Evolutionary conservation across 192 early-diverging fungal species (phyloP).

Genomic region (Rhizophagus prolifer): DNA sequence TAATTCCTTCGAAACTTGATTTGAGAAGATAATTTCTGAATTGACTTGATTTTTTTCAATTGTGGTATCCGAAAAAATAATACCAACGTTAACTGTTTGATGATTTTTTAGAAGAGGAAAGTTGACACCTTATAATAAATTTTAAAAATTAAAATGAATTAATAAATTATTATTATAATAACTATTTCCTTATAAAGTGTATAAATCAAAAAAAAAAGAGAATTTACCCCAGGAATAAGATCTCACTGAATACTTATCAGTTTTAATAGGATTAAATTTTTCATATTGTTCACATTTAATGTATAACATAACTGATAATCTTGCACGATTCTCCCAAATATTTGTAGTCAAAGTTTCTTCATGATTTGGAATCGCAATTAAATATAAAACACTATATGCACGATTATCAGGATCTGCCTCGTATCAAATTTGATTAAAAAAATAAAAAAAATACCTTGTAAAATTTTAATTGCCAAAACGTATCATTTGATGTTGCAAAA

Average conservation of each 20-base stretch:
- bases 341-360: neutral
- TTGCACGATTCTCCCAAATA: neutral
- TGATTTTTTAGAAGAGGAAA: neutral
- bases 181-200: no score
- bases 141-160: neutral
- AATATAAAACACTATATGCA: neutral
- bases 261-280: neutral
- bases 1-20: neutral
- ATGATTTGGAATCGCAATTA: neutral
- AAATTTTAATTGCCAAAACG: neutral
- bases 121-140: neutral
- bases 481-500: neutral
- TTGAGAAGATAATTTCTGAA: neutral
- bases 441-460: neutral
- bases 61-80: neutral
- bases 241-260: neutral
- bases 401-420: neutral
- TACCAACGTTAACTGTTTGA: neutral
- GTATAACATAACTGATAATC: neutral
- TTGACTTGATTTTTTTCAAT: neutral
- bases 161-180: neutral
- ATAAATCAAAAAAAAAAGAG: neutral
- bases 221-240: neutral
- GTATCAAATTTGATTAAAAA: no score
- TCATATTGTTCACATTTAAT: neutral